Evolutionary conservation across 192 early-diverging fungal genomes (phyloP).

Genomic region (Backusella sp.): DNA sequence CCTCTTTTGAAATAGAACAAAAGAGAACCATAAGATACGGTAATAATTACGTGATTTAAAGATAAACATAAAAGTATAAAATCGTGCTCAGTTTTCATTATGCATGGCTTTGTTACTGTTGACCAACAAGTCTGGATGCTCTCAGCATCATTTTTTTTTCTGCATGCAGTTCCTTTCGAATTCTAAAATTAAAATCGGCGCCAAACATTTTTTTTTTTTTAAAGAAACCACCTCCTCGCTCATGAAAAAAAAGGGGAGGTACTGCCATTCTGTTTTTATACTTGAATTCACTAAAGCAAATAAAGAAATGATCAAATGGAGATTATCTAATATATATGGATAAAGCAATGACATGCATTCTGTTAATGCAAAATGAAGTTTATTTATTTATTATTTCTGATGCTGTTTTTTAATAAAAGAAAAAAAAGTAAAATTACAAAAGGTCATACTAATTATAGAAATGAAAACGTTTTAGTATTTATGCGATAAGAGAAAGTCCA

Average conservation of each 20-base stretch:
- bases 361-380: background rate
- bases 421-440: background rate
- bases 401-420: no score
- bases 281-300: background rate
- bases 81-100: background rate
- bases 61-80: background rate
- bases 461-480: background rate
- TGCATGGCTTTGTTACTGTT: background rate
- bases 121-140: background rate
- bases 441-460: background rate
- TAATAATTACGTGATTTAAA: background rate
- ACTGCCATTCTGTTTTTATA: background rate
- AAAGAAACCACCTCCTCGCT: background rate
- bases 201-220: background rate
- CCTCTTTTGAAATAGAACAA: background rate
- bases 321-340: background rate
- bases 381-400: background rate
- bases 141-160: background rate
- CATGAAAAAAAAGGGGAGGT: background rate
- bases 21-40: background rate
- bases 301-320: background rate
- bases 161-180: background rate
- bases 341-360: background rate
- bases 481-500: background rate
- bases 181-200: conserved; percentile 2